phyloP scores from a whole-genome alignment of 2,329 filamentous ascomycete species.

The Leptoxyphium fumago region DNA sequence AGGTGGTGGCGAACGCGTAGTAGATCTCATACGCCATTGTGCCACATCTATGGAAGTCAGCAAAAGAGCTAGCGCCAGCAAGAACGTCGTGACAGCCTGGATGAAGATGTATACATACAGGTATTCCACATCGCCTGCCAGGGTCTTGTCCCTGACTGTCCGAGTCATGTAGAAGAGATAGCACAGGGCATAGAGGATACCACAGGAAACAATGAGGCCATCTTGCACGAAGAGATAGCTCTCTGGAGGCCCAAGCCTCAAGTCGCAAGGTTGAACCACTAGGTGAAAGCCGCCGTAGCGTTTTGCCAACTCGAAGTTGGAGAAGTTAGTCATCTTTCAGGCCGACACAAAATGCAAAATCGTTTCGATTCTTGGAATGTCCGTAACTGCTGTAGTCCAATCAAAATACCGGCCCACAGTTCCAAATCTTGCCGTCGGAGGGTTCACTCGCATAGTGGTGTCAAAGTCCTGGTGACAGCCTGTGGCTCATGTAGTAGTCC shows the following conservation, averaged over 20 bases:
- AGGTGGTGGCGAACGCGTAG: constrained; percentile 24
- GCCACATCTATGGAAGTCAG: constrained; percentile 3
- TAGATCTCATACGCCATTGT: constrained; percentile 27
- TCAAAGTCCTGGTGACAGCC: no score
- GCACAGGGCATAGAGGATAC: constrained; percentile 26
- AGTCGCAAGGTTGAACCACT: constrained; percentile 37
- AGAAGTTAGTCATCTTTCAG: constrained; percentile 10
- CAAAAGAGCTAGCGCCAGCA: no score
- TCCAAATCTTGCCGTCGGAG: no score
- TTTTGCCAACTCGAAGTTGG: constrained; percentile 16
- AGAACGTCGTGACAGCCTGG: not conserved
- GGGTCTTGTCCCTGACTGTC: constrained; percentile 22
- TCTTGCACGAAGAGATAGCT: constrained; percentile 28
- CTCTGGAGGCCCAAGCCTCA: constrained; percentile 23
- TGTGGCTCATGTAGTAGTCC: no score
- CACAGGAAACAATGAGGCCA: constrained; percentile 26
- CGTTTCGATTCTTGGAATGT: no score
- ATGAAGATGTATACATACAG: constrained; percentile 5
- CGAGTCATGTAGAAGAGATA: constrained; percentile 26
- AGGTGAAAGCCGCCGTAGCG: constrained; percentile 29
- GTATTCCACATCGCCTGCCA: constrained; percentile 19
- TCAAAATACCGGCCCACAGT: no score
- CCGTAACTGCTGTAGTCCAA: no score
- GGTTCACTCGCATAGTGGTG: no score
- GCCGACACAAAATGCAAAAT: no score